phyloP scores from a whole-genome alignment of 202 grass and related monocot genomes.

The Schoenoplectus triqueter region DNA sequence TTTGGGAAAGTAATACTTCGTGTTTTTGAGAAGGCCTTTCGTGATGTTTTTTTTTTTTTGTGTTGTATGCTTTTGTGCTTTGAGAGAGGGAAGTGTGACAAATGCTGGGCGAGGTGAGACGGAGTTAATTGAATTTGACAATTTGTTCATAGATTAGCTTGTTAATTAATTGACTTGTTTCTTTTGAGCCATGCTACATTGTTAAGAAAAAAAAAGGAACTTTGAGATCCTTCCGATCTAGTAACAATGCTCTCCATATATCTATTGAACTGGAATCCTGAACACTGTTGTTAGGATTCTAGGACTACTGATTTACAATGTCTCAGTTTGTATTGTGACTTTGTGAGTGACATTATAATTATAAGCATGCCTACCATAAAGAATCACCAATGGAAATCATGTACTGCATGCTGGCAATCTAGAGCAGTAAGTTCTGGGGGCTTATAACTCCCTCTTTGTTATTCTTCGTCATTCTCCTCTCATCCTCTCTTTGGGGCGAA shows the following conservation, averaged over 20 bases:
- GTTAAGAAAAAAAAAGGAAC: background rate
- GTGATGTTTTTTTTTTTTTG: background rate
- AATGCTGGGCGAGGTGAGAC: background rate
- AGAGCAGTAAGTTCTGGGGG: background rate
- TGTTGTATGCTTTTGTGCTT: background rate
- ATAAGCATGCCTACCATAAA: too few species aligned
- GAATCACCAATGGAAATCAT: too few species aligned
- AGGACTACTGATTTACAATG: background rate
- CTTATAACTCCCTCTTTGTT: too few species aligned
- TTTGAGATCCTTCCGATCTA: background rate
- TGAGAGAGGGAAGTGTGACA: constrained; percentile 8
- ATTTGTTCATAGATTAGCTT: constrained; percentile 22
- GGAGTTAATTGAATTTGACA: constrained; percentile 3
- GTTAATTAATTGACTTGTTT: background rate
- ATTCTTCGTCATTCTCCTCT: too few species aligned
- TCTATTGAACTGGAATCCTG: background rate
- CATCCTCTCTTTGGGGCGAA: too few species aligned
- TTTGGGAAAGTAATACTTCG: background rate
- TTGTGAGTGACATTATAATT: too few species aligned
- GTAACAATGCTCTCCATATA: background rate
- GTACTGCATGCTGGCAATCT: too few species aligned
- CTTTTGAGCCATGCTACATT: background rate
- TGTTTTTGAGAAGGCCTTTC: background rate
- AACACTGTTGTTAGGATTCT: background rate
- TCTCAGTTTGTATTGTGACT: too few species aligned